Evolutionary conservation across 257 asterid species (phyloP).

Genomic region (Cruciata laevipes): DNA sequence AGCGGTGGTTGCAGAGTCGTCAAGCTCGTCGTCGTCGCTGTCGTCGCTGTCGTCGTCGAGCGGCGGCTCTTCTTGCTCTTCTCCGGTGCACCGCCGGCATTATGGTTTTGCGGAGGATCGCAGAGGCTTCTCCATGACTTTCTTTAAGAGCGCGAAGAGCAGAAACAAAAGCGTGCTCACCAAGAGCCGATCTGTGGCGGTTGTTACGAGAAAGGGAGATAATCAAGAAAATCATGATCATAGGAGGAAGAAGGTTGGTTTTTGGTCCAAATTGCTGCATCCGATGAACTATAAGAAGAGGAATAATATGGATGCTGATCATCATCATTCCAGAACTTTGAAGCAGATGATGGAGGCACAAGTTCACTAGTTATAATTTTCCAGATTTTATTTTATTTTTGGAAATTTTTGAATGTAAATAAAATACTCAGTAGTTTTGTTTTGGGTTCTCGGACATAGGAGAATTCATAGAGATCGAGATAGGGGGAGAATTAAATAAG

Average conservation of each 20-base stretch:
- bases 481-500: neutral
- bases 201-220: constrained; percentile 25
- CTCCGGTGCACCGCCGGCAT: constrained; percentile 30
- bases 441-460: neutral
- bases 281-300: constrained; percentile 20
- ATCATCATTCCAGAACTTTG: constrained; percentile 40
- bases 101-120: constrained; percentile 8
- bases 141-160: constrained; percentile 16
- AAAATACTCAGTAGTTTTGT: too few species aligned
- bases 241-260: constrained; percentile 36
- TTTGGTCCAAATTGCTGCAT: constrained; percentile 53
- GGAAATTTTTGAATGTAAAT: too few species aligned
- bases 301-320: constrained; percentile 6
- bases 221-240: constrained; percentile 4
- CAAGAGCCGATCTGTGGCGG: constrained; percentile 60
- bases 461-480: neutral
- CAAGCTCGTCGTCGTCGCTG: constrained; percentile 37
- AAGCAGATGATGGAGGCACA: constrained; percentile 29
- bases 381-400: too few species aligned
- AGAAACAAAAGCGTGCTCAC: constrained; percentile 18
- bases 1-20: constrained; percentile 6
- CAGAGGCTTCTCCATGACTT: constrained; percentile 18
- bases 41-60: constrained; percentile 41
- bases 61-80: constrained; percentile 33
- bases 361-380: constrained; percentile 15